Percentiles rank a stretch among this genome's conserved stretches.
These are phyloP conservation scores for Aulographum hederae DNA, from an alignment of 2,329 filamentous ascomycete species.

Conservation along the genomic window DNA sequence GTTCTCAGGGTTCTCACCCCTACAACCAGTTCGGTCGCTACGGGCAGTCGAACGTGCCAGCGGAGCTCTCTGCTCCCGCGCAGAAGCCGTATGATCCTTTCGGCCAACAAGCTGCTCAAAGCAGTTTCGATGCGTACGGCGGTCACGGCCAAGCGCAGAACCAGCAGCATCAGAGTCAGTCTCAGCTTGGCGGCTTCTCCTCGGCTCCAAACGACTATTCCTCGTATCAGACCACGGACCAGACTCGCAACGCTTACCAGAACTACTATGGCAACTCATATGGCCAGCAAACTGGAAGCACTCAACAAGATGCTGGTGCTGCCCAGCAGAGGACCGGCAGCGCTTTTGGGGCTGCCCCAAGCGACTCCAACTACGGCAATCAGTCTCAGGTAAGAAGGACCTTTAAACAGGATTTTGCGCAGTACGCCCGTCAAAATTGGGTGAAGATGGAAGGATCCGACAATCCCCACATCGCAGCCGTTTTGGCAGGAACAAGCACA, in stretches of 20 bases:
- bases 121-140: not conserved
- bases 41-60: conserved; percentile 40
- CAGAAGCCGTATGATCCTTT: conserved; percentile 85
- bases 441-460: too few species aligned
- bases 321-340: conserved; percentile 61
- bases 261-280: conserved; percentile 43
- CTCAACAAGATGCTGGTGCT: conserved; percentile 54
- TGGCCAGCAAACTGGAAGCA: conserved; percentile 33
- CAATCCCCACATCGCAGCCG: too few species aligned
- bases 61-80: conserved; percentile 40
- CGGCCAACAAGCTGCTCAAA: conserved; percentile 46
- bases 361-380: conserved; percentile 43
- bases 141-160: not conserved
- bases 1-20: conserved; percentile 17
- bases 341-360: conserved; percentile 47
- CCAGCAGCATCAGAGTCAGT: conserved; percentile 34
- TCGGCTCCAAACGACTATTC: conserved; percentile 66
- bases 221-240: conserved; percentile 65
- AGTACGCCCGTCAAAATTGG: too few species aligned
- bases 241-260: conserved; percentile 55
- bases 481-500: conserved; percentile 7
- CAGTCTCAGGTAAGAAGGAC: conserved; percentile 36
- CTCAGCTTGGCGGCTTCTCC: conserved; percentile 48
- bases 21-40: conserved; percentile 55
- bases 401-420: too few species aligned